Evolutionary conservation across 1,284 basidiomycete species (phyloP), one percentile per base, ranked within the genome.

Genomic region (Athelia psychrophila): DNA sequence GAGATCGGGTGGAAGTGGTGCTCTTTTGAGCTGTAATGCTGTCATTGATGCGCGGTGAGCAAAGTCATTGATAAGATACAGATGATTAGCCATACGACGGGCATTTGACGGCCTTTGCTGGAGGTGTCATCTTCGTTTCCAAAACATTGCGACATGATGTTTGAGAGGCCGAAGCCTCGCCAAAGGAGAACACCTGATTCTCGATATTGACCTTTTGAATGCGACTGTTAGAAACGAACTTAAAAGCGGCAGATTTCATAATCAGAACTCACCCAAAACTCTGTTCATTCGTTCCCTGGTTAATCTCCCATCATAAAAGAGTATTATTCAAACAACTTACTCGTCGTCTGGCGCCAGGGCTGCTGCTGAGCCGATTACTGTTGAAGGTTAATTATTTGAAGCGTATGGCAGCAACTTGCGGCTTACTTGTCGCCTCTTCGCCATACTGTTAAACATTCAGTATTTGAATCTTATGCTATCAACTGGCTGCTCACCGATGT

Each of bases 1-100:
- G 94, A 96, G 56, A 98, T 95, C 25, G 91, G 93, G 69, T 95
- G 92, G 66, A 96, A 96, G 66, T 96, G 93, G 57, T 90, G 82
- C 52, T 85, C 73, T 2, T 81, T 78, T 3, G 93, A 93, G 8
- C 92, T 91, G 67, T 95, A 94, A 65, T 98, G 95, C 89, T 91
- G 52, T 54, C 44, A 44, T 33, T 27, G 27, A 54, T 36, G 48
- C 36, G 38, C 36, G 48, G 47, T 48, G 44, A 54, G 50, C 33
- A 18, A 40, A 47, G 42, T 13, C 18, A 36, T 25, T n/a, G 22
- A 51, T 32, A 32, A 5, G 12, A 16, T 16, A 40, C 35, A 42
- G 40, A 22, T 24, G 22, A n/a, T 36, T 40, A 49, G 13, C 27
- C 22, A 12, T 24, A 91, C 87, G 50, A 93, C 86, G 9, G 91